phyloP scores from a whole-genome alignment of 257 asterid species.

The Ilex asprella region DNA sequence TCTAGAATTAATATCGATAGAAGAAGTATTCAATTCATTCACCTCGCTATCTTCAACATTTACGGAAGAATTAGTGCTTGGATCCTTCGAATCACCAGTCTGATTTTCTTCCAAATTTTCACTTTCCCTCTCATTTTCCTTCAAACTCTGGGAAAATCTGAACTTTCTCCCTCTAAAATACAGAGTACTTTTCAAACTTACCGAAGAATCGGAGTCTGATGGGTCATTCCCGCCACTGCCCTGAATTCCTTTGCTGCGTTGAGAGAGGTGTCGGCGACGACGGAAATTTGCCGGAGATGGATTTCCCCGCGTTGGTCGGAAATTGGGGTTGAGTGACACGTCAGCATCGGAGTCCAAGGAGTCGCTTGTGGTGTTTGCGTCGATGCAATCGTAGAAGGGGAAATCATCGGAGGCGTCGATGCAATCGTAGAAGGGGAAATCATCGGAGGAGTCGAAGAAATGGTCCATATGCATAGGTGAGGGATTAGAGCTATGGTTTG shows the following conservation, averaged over 20 bases:
- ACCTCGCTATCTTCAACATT: neutral
- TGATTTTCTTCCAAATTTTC: neutral
- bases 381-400: conserved; percentile 36
- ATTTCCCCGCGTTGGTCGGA: conserved; percentile 6
- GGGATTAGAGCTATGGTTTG: too few relatives aligned
- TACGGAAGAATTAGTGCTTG: neutral
- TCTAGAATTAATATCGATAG: neutral
- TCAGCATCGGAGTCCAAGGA: conserved; percentile 8
- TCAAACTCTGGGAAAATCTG: conserved; percentile 19
- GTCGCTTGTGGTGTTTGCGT: conserved; percentile 4
- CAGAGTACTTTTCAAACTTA: conserved; percentile 6
- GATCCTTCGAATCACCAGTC: neutral
- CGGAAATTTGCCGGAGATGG: conserved; percentile 22
- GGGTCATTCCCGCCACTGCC: conserved; percentile 13
- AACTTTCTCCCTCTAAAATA: conserved; percentile 17
- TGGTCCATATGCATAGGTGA: neutral
- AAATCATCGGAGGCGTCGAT: conserved; percentile 51
- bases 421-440: conserved; percentile 46
- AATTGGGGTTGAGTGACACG: conserved; percentile 1
- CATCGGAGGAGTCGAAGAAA: conserved; percentile 41
- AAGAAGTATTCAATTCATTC: neutral
- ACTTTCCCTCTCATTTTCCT: conserved; percentile 20
- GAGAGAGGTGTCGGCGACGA: conserved; percentile 20
- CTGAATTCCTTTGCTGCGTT: conserved; percentile 2
- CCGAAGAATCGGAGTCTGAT: conserved; percentile 20